phyloP scores from a whole-genome alignment of 192 early-diverging fungal genomes.

The Dispira parvispora region DNA sequence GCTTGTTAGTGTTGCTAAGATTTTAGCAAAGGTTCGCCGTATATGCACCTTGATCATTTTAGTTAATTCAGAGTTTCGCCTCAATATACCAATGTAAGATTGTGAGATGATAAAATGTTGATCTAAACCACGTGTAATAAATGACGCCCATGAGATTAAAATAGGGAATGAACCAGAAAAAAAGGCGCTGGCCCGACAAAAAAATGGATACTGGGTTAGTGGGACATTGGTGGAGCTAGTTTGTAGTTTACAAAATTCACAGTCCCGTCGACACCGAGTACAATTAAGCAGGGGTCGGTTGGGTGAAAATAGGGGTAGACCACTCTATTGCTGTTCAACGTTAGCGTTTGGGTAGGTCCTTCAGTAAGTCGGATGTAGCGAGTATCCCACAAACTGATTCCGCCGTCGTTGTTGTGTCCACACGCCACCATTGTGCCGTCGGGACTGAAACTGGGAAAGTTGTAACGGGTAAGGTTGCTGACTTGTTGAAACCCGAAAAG shows the following conservation, averaged over 20 bases:
- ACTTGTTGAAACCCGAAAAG: neutral
- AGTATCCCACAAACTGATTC: constrained; percentile 4
- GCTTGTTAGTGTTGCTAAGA: too few relatives aligned
- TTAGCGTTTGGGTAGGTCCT: neutral
- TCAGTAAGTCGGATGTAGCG: neutral
- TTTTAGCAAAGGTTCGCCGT: too few relatives aligned
- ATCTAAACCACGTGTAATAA: too few relatives aligned
- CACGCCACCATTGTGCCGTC: constrained; percentile 3
- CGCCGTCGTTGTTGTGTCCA: constrained; percentile 1
- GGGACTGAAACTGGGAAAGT: neutral
- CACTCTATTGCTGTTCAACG: neutral
- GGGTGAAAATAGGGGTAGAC: neutral
- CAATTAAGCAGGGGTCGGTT: neutral
- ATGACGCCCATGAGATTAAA: too few relatives aligned
- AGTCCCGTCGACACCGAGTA: neutral
- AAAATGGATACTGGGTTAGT: too few relatives aligned
- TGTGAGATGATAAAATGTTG: too few relatives aligned
- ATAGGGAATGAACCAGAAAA: too few relatives aligned
- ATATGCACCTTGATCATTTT: too few relatives aligned
- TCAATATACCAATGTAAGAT: too few relatives aligned
- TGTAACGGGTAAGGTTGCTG: neutral
- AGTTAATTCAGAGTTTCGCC: too few relatives aligned
- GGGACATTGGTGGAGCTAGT: neutral
- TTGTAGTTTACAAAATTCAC: constrained; percentile 4
- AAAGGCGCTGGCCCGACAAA: too few relatives aligned